These are phyloP conservation scores for Sarcodon sp. DNA, from an alignment of 768 basidiomycete species.

Conservation along the genomic window DNA sequence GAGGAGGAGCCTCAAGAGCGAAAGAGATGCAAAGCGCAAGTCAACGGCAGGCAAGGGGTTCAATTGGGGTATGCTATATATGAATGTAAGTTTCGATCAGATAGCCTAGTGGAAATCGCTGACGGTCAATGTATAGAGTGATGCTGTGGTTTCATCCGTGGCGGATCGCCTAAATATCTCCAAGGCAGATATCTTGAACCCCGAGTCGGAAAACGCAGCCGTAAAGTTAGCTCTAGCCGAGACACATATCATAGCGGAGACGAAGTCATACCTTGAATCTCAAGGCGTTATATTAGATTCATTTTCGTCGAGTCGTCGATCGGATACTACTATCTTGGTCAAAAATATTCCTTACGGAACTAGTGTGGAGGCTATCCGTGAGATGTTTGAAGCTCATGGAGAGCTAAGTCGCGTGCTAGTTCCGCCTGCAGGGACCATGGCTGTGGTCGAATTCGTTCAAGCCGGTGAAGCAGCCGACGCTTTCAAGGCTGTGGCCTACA, in stretches of 20 bases:
- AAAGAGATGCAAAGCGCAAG: conserved; percentile 46
- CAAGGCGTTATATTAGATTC: conserved; percentile 55
- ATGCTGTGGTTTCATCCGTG: conserved; percentile 86
- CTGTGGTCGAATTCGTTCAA: conserved; percentile 77
- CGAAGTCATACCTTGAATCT: conserved; percentile 77
- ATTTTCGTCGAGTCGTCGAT: conserved; percentile 35
- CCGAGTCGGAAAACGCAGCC: conserved; percentile 70
- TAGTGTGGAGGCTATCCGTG: conserved; percentile 56
- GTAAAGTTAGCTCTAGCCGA: conserved; percentile 95
- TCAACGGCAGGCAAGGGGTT: conserved; percentile 64
- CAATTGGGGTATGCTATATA: conserved; percentile 90
- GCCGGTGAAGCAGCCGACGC: conserved; percentile 59
- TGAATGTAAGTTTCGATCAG: conserved; percentile 68
- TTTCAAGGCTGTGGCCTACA: conserved; percentile 76
- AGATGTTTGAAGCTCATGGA: conserved; percentile 71
- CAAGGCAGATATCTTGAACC: conserved; percentile 82
- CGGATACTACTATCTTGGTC: conserved; percentile 77
- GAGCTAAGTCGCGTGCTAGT: conserved; percentile 58
- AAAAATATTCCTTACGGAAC: conserved; percentile 97
- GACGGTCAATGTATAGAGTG: conserved; percentile 42
- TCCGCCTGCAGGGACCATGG: conserved; percentile 89
- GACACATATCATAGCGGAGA: conserved; percentile 92
- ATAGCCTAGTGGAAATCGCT: neutral
- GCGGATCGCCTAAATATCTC: conserved; percentile 79
- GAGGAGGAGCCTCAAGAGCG: conserved; percentile 46